Conservation (phyloP, 2,329 filamentous ascomycete genomes). For the Alternaria novae-zelandiae region DNA sequence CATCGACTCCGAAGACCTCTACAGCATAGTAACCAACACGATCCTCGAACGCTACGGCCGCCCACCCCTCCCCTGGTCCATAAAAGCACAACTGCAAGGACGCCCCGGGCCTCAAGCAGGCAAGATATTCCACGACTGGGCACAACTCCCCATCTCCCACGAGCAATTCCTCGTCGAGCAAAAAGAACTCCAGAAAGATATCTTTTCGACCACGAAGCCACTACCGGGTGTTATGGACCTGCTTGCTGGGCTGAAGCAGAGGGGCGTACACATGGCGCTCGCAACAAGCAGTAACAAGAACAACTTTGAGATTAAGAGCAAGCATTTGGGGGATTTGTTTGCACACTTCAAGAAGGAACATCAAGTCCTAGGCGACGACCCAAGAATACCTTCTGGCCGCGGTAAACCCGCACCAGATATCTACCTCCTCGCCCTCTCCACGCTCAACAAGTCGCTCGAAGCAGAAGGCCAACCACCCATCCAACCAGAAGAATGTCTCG, state of each 20-base stretch:
- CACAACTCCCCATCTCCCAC: conserved; percentile 76
- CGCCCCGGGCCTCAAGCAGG: conserved; percentile 63
- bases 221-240: conserved; percentile 79
- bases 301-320: conserved; percentile 81
- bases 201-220: conserved; percentile 69
- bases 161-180: conserved; percentile 71
- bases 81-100: conserved; percentile 88
- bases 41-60: conserved; percentile 76
- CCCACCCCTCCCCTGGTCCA: conserved; percentile 82
- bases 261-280: conserved; percentile 77
- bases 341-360: conserved; percentile 72
- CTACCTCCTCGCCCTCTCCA: conserved; percentile 83
- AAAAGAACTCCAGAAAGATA: conserved; percentile 67
- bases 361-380: conserved; percentile 84
- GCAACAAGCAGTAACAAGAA: conserved; percentile 77
- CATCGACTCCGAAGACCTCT: conserved; percentile 90
- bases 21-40: conserved; percentile 82
- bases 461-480: conserved; percentile 68
- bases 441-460: conserved; percentile 77
- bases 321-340: conserved; percentile 60
- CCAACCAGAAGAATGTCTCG: conserved; percentile 83
- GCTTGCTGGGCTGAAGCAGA: conserved; percentile 65
- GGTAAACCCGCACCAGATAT: conserved; percentile 97
- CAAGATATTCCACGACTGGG: conserved; percentile 78
- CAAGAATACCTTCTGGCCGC: conserved; percentile 75